These are phyloP conservation scores for Chlorella sp. DNA, from an alignment of 139 green algal species.

Conservation along the genomic window DNA sequence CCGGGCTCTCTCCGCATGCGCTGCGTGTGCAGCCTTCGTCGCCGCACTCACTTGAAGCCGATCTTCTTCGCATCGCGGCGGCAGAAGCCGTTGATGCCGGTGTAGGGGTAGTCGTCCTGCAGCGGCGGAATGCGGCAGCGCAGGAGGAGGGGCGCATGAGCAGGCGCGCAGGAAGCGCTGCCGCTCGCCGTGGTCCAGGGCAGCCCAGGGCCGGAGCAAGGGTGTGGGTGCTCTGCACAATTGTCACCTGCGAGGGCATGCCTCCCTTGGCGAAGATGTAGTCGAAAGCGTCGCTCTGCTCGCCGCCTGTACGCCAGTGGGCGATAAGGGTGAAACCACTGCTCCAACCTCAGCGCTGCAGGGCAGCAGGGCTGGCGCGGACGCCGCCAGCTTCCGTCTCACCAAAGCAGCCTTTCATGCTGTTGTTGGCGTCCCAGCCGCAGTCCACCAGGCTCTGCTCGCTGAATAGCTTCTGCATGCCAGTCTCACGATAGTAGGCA, in stretches of 20 bases:
- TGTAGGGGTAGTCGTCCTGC: constrained; percentile 58
- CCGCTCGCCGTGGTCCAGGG: too few relatives aligned
- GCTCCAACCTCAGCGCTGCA: too few relatives aligned
- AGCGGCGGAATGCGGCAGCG: too few relatives aligned
- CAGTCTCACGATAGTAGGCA: constrained; percentile 46
- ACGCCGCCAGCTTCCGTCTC: too few relatives aligned
- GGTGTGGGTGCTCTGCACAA: too few relatives aligned
- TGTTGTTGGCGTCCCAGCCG: constrained; percentile 49
- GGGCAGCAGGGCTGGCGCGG: too few relatives aligned
- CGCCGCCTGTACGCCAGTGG: constrained; percentile 9
- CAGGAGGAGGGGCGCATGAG: too few relatives aligned
- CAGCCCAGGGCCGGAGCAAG: too few relatives aligned
- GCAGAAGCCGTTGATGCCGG: constrained; percentile 56
- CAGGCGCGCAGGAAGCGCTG: too few relatives aligned
- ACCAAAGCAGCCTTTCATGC: constrained; percentile 52
- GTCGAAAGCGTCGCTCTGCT: constrained; percentile 42
- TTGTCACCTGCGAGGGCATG: constrained; percentile 31
- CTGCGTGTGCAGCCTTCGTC: too few relatives aligned
- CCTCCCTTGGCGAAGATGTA: constrained; percentile 39
- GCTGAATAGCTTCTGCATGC: constrained; percentile 49
- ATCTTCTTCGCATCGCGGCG: constrained; percentile 2
- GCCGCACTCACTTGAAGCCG: constrained; percentile 27
- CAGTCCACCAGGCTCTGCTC: constrained; percentile 71
- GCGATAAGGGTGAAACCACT: background rate
- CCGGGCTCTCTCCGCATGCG: too few relatives aligned